Base-by-base conservation (phyloP, 495 filamentous ascomycete species). In the Penicillium longicatenatum region DNA sequence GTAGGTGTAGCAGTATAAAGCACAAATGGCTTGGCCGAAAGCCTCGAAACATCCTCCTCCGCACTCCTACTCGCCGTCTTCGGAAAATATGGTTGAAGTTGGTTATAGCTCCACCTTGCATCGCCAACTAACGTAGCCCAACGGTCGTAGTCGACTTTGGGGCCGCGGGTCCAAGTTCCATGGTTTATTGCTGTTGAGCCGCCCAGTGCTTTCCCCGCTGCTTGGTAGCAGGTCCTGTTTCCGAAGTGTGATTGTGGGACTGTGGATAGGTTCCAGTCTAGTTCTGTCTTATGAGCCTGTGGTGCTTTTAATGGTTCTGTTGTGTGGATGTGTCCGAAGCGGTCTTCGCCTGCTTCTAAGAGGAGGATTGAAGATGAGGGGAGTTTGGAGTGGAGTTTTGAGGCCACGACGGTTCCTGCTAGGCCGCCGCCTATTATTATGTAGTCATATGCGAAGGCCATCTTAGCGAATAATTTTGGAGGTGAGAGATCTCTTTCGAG, bases 371-470 rank as follows among this genome's bases (percentile, higher is more conserved):
- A 57, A 1, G 59, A 43, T 9, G 39, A 8, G 9, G 69, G 70
- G 17, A 63, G 53, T 21, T 48, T 42, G 39, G 67, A 50, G 14
- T 61, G 51, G 2, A 72, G 63, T 4, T 65, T 59, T 10, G 69
- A 74, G 19, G 77, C 77, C 21, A 79, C 46, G 12, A 74, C 71
- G 54, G 72, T 78, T 35, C 68, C 79, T 0, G 73, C 68, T 3
- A 72, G 71, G 17, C 78, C 79, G 11, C 76, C 80, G 69, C 75
- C 75, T 10, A 69, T 68, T 17, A 77, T 63, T 10, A 79, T 69
- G 50, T 75, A 73, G 39, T 72, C 26, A 22, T 26, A 17, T 14
- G 46, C 46, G 24, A 49, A 39, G 14, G 37, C 14, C 37, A 39
- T 39, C 0, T 11, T 39, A 6, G 26, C 26, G n/a, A n/a, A n/a